phyloP scores from a whole-genome alignment of 768 basidiomycete genomes.

The Leucosporidium scottii region DNA sequence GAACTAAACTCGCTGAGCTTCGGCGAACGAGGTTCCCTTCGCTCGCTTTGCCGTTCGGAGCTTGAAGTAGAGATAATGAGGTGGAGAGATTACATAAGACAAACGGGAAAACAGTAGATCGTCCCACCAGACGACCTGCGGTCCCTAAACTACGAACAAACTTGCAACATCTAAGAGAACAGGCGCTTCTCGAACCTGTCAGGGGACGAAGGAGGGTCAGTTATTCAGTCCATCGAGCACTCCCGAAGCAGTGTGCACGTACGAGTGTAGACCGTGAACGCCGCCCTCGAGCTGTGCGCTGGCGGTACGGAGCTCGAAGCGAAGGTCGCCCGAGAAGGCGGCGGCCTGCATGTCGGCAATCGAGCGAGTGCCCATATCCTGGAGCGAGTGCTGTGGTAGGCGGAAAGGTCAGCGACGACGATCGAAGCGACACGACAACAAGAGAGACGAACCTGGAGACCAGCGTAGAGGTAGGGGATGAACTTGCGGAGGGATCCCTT shows the following conservation, averaged over 20 bases:
- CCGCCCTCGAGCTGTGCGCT: slow-evolving; percentile 94
- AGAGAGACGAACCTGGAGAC: slow-evolving; percentile 34
- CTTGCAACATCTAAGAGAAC: background rate
- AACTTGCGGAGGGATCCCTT: slow-evolving; percentile 93
- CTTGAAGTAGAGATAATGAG: too few species aligned
- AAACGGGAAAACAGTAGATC: too few species aligned
- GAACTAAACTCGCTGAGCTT: too few species aligned
- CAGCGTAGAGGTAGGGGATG: slow-evolving; percentile 55
- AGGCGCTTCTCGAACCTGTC: background rate
- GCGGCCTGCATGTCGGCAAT: slow-evolving; percentile 61
- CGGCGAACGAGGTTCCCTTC: too few species aligned
- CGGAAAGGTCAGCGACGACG: background rate
- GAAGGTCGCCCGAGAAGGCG: slow-evolving; percentile 59
- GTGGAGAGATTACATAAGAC: too few species aligned
- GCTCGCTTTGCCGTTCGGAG: too few species aligned
- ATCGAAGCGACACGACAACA: slow-evolving; percentile 45
- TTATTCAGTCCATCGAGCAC: background rate
- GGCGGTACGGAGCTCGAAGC: slow-evolving; percentile 89
- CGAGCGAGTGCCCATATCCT: slow-evolving; percentile 77
- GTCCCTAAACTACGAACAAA: too few species aligned
- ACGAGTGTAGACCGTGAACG: slow-evolving; percentile 92
- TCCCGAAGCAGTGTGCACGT: slow-evolving; percentile 26
- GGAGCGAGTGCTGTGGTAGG: slow-evolving; percentile 71
- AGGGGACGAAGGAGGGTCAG: background rate
- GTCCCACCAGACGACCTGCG: too few species aligned